Percentiles rank a stretch among this genome's conserved stretches.
Conservation (phyloP, 164 flowering plant genomes). For the Stephania cephalantha region DNA sequence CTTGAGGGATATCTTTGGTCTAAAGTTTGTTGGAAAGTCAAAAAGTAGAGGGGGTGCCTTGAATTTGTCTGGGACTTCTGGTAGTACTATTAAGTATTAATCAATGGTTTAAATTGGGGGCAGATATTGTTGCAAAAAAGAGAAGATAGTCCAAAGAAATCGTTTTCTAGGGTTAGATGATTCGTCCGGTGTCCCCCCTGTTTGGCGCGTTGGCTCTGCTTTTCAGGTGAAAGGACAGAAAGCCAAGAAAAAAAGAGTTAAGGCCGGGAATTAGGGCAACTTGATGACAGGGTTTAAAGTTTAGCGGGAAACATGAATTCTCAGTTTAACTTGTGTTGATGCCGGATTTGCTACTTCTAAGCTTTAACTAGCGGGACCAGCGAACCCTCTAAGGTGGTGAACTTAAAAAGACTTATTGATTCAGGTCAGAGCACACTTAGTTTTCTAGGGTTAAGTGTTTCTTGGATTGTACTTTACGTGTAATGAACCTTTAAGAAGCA, state of each 20-base stretch:
- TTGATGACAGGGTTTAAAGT: neutral
- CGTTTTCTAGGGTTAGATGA: conserved; percentile 1
- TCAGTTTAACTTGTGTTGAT: neutral
- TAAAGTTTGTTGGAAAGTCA: conserved; percentile 8
- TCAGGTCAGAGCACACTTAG: too few species aligned
- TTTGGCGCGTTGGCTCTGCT: conserved; percentile 20
- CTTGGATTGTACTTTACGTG: too few species aligned
- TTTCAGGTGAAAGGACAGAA: conserved; percentile 11
- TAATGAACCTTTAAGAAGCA: too few species aligned
- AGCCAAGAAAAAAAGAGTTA: neutral
- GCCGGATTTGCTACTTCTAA: neutral
- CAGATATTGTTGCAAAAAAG: neutral
- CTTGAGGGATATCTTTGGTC: neutral
- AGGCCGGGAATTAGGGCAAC: conserved; percentile 5
- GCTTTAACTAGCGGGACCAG: neutral
- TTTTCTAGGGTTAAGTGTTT: too few species aligned
- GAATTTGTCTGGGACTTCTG: conserved; percentile 5
- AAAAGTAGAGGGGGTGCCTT: conserved; percentile 15
- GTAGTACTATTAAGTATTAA: neutral
- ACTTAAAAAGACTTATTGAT: too few species aligned
- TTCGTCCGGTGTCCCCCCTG: neutral
- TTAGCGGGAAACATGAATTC: conserved; percentile 11
- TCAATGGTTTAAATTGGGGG: too few species aligned
- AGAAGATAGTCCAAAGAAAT: conserved; percentile 12
- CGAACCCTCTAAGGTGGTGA: too few species aligned